Evolutionary conservation across 129 eudicot genomes (phyloP).

Genomic region (Flaveria trinervia): DNA sequence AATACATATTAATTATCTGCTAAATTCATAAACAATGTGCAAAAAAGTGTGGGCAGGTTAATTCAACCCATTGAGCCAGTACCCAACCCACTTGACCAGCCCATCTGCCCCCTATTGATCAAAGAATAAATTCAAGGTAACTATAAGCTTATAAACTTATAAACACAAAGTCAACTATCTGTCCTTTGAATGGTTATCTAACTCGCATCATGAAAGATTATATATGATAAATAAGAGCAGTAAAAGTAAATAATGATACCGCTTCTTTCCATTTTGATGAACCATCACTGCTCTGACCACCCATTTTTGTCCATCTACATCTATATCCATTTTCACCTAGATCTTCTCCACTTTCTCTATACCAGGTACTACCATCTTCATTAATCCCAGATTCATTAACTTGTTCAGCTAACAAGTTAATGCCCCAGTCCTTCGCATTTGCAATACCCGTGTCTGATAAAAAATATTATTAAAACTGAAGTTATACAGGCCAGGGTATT

Average conservation of each 20-base stretch:
- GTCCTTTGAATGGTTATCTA: conserved; percentile 10
- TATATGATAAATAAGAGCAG: not conserved
- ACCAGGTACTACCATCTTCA: conserved; percentile 91
- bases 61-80: not conserved
- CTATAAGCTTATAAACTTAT: not conserved
- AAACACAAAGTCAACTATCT: not conserved
- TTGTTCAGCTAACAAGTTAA: conserved; percentile 58
- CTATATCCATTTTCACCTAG: conserved; percentile 79
- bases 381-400: conserved; percentile 74
- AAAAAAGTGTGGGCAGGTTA: not conserved
- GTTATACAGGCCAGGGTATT: not conserved
- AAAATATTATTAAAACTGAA: conserved; percentile 11
- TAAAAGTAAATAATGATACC: conserved; percentile 41
- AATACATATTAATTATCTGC: not conserved
- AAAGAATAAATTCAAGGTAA: not conserved
- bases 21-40: not conserved
- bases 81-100: not conserved
- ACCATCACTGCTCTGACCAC: conserved; percentile 73
- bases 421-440: conserved; percentile 93
- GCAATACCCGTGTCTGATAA: conserved; percentile 84
- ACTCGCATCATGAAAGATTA: not conserved
- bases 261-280: conserved; percentile 88
- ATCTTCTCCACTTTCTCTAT: conserved; percentile 87
- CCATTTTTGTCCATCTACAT: conserved; percentile 93
- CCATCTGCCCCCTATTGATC: not conserved